Percentiles rank a stretch among this genome's conserved stretches.
phyloP scores from a whole-genome alignment of 2,329 filamentous ascomycete genomes.

The Verticillium nubilum region DNA sequence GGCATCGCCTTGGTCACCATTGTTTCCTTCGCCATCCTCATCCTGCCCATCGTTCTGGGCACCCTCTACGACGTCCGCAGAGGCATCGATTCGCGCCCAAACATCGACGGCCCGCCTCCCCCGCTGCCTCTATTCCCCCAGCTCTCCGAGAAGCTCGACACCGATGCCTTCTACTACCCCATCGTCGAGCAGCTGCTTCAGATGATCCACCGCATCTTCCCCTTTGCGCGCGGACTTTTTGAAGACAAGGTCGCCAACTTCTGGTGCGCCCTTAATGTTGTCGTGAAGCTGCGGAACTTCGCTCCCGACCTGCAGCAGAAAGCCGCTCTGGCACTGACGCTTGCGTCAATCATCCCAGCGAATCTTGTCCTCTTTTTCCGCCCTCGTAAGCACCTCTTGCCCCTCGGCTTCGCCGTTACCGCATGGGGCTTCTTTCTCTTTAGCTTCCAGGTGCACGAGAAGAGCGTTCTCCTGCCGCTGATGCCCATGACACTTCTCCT shows the following conservation, averaged over 20 bases:
- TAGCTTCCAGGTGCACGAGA: slow-evolving; percentile 97
- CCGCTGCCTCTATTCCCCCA: slow-evolving; percentile 58
- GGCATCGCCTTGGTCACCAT: slow-evolving; percentile 70
- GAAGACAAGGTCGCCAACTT: slow-evolving; percentile 99
- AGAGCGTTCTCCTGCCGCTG: slow-evolving; percentile 87
- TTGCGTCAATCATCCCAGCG: slow-evolving; percentile 70
- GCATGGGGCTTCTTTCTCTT: slow-evolving; percentile 98
- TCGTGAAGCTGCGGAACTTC: slow-evolving; percentile 79
- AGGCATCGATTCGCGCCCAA: slow-evolving; percentile 52
- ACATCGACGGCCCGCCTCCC: slow-evolving; percentile 51
- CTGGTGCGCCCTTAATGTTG: slow-evolving; percentile 88
- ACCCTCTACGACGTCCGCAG: slow-evolving; percentile 63
- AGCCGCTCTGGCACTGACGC: slow-evolving; percentile 67
- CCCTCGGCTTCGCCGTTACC: slow-evolving; percentile 73
- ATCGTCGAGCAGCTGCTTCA: slow-evolving; percentile 75
- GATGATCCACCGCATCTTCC: slow-evolving; percentile 87
- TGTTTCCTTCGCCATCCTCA: slow-evolving; percentile 66
- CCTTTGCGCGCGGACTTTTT: slow-evolving; percentile 90
- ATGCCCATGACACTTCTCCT: slow-evolving; percentile 90
- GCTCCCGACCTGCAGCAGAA: slow-evolving; percentile 67
- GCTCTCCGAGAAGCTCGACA: slow-evolving; percentile 54
- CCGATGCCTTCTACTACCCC: slow-evolving; percentile 66
- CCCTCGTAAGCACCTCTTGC: slow-evolving; percentile 71
- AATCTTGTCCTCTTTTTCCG: slow-evolving; percentile 74
- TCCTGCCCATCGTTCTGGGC: slow-evolving; percentile 70